A percentile compares a stretch with the other conserved stretches of the same genome.
Evolutionary conservation across 306 rosid species (phyloP).

Genomic region (Quercus robur): DNA sequence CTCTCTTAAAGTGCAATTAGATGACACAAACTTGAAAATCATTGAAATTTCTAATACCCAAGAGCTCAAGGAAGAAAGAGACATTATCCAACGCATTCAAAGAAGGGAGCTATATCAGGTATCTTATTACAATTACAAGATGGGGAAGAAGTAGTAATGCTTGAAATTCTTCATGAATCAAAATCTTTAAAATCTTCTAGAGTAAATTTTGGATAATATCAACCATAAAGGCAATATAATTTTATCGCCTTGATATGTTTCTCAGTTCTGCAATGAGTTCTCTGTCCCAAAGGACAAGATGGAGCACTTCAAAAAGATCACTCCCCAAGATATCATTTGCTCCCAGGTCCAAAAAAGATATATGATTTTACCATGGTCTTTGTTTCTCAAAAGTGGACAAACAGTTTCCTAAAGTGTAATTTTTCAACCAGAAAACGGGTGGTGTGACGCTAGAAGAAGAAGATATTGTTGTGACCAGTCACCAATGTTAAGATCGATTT

Average conservation of each 20-base stretch:
- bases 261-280: slow-evolving; percentile 86
- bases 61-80: slow-evolving; percentile 51
- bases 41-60: slow-evolving; percentile 41
- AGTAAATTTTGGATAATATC: background rate
- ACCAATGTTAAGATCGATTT: slow-evolving; percentile 53
- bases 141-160: background rate
- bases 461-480: background rate
- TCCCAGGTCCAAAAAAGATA: slow-evolving; percentile 56
- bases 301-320: slow-evolving; percentile 55
- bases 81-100: slow-evolving; percentile 64
- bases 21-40: slow-evolving; percentile 60
- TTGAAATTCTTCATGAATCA: background rate
- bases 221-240: background rate
- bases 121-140: background rate
- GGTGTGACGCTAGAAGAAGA: slow-evolving; percentile 20
- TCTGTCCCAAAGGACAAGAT: slow-evolving; percentile 75
- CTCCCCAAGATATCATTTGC: slow-evolving; percentile 79
- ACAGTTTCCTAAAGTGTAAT: background rate
- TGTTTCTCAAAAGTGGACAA: background rate
- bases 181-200: background rate
- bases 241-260: slow-evolving; percentile 2
- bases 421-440: slow-evolving; percentile 38
- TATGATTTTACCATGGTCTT: background rate
- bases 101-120: slow-evolving; percentile 88
- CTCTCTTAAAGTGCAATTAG: slow-evolving; percentile 51